Evolutionary conservation across 2,329 filamentous ascomycete species (phyloP).

Genomic region (Cephalotrichum gorgonifer): DNA sequence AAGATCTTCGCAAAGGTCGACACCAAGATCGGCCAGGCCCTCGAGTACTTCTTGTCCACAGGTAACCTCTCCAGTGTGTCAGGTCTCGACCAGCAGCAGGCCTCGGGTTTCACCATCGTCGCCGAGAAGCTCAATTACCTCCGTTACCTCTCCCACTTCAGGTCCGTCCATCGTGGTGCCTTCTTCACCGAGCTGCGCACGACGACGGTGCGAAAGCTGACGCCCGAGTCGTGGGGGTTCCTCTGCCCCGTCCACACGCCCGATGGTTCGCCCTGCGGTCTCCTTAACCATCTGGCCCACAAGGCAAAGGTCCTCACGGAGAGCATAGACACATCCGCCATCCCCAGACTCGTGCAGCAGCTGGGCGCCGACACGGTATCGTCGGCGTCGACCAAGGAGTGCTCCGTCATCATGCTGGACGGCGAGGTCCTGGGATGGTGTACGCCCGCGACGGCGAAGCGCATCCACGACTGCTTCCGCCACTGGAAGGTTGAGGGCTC

Average conservation of each 20-base stretch:
- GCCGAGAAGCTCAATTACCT: conserved; percentile 99
- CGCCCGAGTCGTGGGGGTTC: conserved; percentile 97
- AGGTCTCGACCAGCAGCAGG: conserved; percentile 88
- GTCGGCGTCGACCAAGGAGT: conserved; percentile 71
- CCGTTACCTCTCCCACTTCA: conserved; percentile 97
- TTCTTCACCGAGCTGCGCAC: conserved; percentile 98
- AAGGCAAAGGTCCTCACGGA: conserved; percentile 84
- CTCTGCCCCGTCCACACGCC: conserved; percentile 95
- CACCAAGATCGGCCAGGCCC: conserved; percentile 73
- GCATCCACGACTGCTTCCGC: conserved; percentile 76
- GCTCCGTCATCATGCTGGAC: conserved; percentile 81
- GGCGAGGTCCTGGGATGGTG: conserved; percentile 87
- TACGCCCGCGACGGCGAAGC: conserved; percentile 68
- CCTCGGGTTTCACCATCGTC: conserved; percentile 89
- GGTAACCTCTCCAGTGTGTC: conserved; percentile 88
- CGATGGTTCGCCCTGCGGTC: conserved; percentile 87
- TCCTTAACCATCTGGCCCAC: conserved; percentile 90
- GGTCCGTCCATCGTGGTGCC: conserved; percentile 96
- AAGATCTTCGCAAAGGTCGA: conserved; percentile 74
- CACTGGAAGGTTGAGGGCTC: conserved; percentile 92
- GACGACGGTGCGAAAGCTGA: conserved; percentile 86
- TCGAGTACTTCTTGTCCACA: conserved; percentile 95
- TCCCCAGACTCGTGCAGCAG: conserved; percentile 65
- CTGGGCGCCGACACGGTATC: conserved; percentile 70
- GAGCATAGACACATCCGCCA: conserved; percentile 59